Base-by-base conservation (phyloP, 2,329 filamentous ascomycete species). In the Apiospora saccharicola region DNA sequence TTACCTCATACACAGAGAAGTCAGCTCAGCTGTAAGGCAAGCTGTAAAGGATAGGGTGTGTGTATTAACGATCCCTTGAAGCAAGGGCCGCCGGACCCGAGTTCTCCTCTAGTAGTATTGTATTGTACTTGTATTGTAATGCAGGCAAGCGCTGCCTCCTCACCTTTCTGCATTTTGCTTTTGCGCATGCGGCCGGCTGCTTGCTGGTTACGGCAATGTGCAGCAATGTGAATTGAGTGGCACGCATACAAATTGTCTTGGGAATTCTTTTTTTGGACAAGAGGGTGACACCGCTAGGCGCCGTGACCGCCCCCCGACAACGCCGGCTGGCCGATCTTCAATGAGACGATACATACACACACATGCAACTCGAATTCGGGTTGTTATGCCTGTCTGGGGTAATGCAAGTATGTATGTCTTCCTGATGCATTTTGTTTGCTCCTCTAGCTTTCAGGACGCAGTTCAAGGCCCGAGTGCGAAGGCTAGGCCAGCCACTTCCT, bases 401-500 rank as follows among this genome's bases (percentile, higher is more conserved):
- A 61, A 61, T 51, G 49, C 49, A 26, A 10, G 26, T 30, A 30
- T 30, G 46, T 22, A 49, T 49, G 46, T 19, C 10, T n/a, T n/a
- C n/a, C 34, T 24, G 30, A 16, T 1, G 49, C 30, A 37, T 19
- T 49, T 16, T 57, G 51, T 16, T 19, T 34, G 51, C 51, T 8
- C 51, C 16, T 57, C 51, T 30, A 34, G 5, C 26, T 26, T 41
- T 22, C 57, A 13, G n/a, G 12, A 10, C 41, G 13, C 34, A n/a
- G 34, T 2, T 2, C 34, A 64, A n/a, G 10, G 57, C 57, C 19
- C 53, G 30, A 19, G 12, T 34, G 34, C 19, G 30, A 34, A 13
- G 53, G 30, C 53, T 64, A 64, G 57, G 57, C 34, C 57, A 64
- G 57, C 57, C 57, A 64, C 34, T 41, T 64, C 30, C 30, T 37